Evolutionary conservation across 2,329 filamentous ascomycete species (phyloP), one percentile per base, ranked within the genome.

Genomic region (Trichoderma koningiopsis): DNA sequence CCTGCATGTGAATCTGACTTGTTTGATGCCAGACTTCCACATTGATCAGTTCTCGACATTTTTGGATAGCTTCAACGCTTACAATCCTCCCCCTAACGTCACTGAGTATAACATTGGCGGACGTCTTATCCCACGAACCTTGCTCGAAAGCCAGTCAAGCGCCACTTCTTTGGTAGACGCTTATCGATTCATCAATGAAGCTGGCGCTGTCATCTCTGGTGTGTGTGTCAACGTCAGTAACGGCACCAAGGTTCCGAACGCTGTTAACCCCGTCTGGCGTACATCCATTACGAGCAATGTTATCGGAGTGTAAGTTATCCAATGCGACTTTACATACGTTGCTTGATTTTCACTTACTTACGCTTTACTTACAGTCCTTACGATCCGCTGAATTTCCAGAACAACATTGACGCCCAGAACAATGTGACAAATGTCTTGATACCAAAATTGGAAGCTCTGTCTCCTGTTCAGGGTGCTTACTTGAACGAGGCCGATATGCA

Each of bases 401-500:
- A 33, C n/a, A 59, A 64, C 52, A 37, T 69, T 4, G 19, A n/a
- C 14, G 52, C 52, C 3, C 58, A 68, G 10, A 22, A 57, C 5
- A 47, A 27, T 31, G 29, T 68, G 5, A 63, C 59, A 0, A 6
- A 56, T 10, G 11, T 24, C 1, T 22, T 68, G 2, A 55, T 68
- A 16, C 67, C 67, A 2, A 31, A 61, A 57, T 31, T 68, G 29
- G 55, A 61, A 11, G 55, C 55, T 5, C 10, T 68, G 22, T 52
- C 58, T 4, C 65, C 65, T 16, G 22, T 49, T 6, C 47, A 49
- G 29, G 65, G 56, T 7, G 40, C 65, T 1, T 84, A 84, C 73
- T 76, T 83, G 77, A 85, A 83, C 71, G 83, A 86, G 76, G 83
- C 79, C 4, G 79, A 84, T 74, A 81, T 82, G 56, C 75, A 74